phyloP scores from a whole-genome alignment of 2,329 filamentous ascomycete genomes.

The Alternaria metachromatica region DNA sequence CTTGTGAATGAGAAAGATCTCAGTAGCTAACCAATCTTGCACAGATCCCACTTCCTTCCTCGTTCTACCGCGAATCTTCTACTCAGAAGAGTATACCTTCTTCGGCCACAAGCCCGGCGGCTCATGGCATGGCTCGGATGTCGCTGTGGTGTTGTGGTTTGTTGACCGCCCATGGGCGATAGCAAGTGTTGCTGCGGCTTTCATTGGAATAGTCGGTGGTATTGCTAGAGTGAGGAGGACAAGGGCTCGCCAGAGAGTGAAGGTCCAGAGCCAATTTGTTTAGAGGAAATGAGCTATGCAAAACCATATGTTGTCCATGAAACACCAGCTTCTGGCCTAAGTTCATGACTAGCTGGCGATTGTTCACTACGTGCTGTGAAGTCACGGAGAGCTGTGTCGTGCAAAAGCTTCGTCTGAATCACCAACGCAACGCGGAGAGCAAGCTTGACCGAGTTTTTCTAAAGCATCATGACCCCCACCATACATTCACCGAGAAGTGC shows the following conservation, averaged over 20 bases:
- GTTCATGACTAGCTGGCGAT: background rate
- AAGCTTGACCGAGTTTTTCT: background rate
- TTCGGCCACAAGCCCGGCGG: constrained; percentile 41
- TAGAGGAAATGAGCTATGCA: background rate
- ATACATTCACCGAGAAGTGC: background rate
- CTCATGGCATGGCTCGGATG: constrained; percentile 41
- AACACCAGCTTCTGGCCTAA: background rate
- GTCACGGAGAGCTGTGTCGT: background rate
- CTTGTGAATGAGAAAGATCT: background rate
- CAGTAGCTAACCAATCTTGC: background rate
- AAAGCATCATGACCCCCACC: background rate
- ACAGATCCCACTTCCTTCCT: constrained; percentile 17
- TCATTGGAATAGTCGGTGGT: background rate
- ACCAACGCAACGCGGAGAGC: background rate
- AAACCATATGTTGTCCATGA: background rate
- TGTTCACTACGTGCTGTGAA: background rate
- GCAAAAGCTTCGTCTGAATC: background rate
- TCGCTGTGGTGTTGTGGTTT: constrained; percentile 37
- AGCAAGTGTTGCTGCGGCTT: background rate
- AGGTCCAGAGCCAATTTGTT: background rate
- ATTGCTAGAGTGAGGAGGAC: background rate
- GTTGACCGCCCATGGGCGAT: constrained; percentile 18
- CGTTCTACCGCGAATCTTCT: constrained; percentile 35
- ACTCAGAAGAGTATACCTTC: constrained; percentile 39
- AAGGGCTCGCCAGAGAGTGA: background rate